phyloP scores from a whole-genome alignment of 2,329 filamentous ascomycete species.

The Fusarium hostae region DNA sequence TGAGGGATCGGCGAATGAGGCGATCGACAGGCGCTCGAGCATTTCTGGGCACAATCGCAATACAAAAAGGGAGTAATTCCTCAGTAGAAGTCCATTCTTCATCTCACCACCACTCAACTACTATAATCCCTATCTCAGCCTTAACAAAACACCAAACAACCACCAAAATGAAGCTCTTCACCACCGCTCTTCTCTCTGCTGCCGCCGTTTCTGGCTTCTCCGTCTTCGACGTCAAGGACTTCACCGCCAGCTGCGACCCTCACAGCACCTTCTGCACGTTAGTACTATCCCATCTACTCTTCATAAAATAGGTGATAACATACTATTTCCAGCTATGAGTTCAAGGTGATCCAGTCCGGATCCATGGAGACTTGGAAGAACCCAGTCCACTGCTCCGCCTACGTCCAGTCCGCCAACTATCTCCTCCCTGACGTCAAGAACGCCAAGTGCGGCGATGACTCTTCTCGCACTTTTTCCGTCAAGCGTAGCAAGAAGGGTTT shows the following conservation, averaged over 20 bases:
- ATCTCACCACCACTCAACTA: neutral
- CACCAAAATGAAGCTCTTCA: constrained; percentile 35
- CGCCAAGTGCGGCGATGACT: constrained; percentile 45
- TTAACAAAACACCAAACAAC: neutral
- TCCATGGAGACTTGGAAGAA: constrained; percentile 43
- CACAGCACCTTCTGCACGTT: constrained; percentile 27
- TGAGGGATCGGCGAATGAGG: constrained; percentile 14
- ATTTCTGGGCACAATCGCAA: neutral
- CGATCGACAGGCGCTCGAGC: neutral
- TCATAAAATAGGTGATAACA: neutral
- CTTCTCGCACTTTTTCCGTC: constrained; percentile 47
- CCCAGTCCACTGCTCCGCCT: constrained; percentile 38
- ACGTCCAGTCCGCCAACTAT: constrained; percentile 34
- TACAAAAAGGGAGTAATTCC: neutral
- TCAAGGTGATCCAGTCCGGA: constrained; percentile 28
- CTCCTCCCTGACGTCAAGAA: constrained; percentile 47
- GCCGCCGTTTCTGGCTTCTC: constrained; percentile 4
- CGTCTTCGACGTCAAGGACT: constrained; percentile 21
- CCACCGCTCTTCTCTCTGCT: constrained; percentile 19
- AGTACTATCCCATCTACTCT: neutral
- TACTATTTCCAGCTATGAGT: constrained; percentile 3
- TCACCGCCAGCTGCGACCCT: constrained; percentile 21
- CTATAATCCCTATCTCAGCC: neutral
- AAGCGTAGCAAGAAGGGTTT: constrained; percentile 39
- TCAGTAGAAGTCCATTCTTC: neutral